Base-by-base conservation (phyloP, 495 filamentous ascomycete species). In the Sphaerosporella brunnea region DNA sequence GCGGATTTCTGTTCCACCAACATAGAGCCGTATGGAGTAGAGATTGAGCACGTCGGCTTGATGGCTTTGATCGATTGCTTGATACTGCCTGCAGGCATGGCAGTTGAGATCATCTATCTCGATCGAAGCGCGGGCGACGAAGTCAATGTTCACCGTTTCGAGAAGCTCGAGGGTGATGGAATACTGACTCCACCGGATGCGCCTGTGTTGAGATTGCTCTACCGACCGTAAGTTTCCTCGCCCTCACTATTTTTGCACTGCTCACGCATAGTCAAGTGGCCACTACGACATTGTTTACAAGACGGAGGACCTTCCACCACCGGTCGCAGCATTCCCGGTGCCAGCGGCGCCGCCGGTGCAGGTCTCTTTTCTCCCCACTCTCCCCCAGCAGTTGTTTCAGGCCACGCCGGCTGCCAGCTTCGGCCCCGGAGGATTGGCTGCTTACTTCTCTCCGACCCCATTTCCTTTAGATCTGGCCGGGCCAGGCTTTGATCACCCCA, bases 221-320 rank as follows among this genome's bases (percentile, higher is more conserved):
- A 83, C 52, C 68, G 79, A 51, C 79, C 79, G 78, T 82, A 63
- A 15, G 23, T 43, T 21, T 10, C 44, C 16, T 24, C 37, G 26
- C 40, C 35, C 35, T 9, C 35, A 37, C 16, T 15, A 37, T 37
- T 37, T 37, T 9, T n/a, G n/a, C 13, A 24, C 40, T 13, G n/a
- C 24, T 13, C 10, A 9, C 24, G 11, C 10, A 8, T n/a, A 13
- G 10, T 26, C 2, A 25, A 82, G 78, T 30, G 85, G 84, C 44
- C 90, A 97, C 63, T 97, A 97, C 61, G 90, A 97, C 64, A 75
- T 97, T 45, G 69, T 96, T 15, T 97, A 97, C 67, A 82, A 74
- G 54, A 71, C 76, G 53, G 58, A 52, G 21, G 58, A 61, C 38
- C 47, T 60, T 11, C 55, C 52, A 25, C 18, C 44, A 45, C 30